Conservation (phyloP, 2,329 filamentous ascomycete genomes). For the Chaetomium strumarium region DNA sequence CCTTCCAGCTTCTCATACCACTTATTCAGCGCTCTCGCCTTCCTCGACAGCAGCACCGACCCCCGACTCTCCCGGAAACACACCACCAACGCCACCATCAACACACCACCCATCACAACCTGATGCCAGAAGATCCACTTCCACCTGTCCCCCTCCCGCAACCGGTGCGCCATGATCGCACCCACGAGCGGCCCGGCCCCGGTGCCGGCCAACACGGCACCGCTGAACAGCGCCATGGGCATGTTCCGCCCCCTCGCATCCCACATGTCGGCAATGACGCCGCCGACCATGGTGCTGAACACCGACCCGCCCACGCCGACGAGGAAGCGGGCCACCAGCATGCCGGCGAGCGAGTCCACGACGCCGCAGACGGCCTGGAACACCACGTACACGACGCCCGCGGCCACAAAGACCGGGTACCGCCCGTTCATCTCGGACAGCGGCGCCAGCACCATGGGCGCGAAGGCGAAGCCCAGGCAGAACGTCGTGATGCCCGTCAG, state of each 20-base stretch:
- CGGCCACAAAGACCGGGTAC: constrained; percentile 71
- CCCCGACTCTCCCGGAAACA: constrained; percentile 80
- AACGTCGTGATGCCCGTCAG: constrained; percentile 75
- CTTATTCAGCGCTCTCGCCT: constrained; percentile 65
- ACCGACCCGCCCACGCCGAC: constrained; percentile 69
- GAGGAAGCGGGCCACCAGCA: constrained; percentile 71
- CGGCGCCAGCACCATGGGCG: constrained; percentile 83
- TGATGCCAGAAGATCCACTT: constrained; percentile 90
- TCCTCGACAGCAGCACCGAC: constrained; percentile 70
- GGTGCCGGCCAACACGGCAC: constrained; percentile 69
- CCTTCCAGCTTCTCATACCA: constrained; percentile 73
- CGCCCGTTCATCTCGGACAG: constrained; percentile 86
- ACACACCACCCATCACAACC: constrained; percentile 58
- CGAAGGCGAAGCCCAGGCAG: constrained; percentile 71
- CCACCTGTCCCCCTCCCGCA: constrained; percentile 48
- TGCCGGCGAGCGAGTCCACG: constrained; percentile 62
- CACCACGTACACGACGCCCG: constrained; percentile 64
- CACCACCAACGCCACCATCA: constrained; percentile 59
- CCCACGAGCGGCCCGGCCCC: constrained; percentile 70
- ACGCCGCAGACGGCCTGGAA: constrained; percentile 70
- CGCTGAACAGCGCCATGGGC: constrained; percentile 86
- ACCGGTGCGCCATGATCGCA: constrained; percentile 61
- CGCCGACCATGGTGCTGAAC: constrained; percentile 88
- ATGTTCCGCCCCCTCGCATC: constrained; percentile 73
- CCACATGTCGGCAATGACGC: constrained; percentile 83